Conservation (phyloP, 805 yeast genomes). For the Ogataea dorogensis region DNA sequence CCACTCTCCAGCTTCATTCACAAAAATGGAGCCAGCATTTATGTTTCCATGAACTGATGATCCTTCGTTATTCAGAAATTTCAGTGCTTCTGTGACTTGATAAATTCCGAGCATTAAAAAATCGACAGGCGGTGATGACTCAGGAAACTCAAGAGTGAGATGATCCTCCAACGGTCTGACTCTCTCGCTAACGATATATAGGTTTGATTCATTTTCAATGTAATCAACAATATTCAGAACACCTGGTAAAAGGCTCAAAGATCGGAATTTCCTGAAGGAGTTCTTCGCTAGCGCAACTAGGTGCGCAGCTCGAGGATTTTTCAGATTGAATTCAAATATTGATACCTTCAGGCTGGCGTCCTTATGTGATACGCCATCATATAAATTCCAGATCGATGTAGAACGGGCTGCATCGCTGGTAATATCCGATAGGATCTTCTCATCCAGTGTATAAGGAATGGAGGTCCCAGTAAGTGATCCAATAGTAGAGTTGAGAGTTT, state of each 20-base stretch:
- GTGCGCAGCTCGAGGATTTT: conserved; percentile 34
- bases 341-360: conserved; percentile 51
- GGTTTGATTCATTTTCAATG: conserved; percentile 53
- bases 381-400: conserved; percentile 57
- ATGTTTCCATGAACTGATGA: conserved; percentile 64
- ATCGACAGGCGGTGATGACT: conserved; percentile 27
- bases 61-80: conserved; percentile 56
- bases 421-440: conserved; percentile 33
- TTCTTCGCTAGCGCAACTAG: conserved; percentile 42
- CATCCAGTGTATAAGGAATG: conserved; percentile 58
- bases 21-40: conserved; percentile 55
- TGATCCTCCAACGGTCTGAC: conserved; percentile 50
- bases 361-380: conserved; percentile 55
- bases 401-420: conserved; percentile 29
- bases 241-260: conserved; percentile 64
- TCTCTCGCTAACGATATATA: conserved; percentile 67
- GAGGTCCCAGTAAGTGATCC: conserved; percentile 57
- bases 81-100: conserved; percentile 52
- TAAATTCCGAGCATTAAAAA: conserved; percentile 54
- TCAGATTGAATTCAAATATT: conserved; percentile 61
- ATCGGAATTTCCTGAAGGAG: conserved; percentile 46
- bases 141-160: conserved; percentile 29
- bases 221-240: conserved; percentile 61
- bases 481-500: conserved; percentile 51
- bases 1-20: conserved; percentile 77